Conservation (phyloP, 345 rosid genomes). For the Lepidium aucheri region DNA sequence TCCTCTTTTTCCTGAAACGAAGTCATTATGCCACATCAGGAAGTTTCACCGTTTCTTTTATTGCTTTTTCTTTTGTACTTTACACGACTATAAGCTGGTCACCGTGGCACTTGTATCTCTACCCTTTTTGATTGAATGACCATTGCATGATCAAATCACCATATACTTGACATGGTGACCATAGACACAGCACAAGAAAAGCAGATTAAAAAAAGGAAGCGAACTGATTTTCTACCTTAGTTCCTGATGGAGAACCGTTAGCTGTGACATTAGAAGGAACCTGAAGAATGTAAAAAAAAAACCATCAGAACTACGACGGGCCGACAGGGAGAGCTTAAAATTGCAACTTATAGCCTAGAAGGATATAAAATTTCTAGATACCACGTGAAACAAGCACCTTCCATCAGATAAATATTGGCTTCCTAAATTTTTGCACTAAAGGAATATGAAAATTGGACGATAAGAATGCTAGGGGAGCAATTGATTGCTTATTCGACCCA, state of each 20-base stretch:
- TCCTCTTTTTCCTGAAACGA: constrained; percentile 47
- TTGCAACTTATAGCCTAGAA: background rate
- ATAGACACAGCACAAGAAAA: background rate
- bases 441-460: background rate
- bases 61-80: background rate
- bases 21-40: constrained; percentile 13
- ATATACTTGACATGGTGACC: background rate
- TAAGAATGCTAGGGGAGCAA: background rate
- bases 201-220: background rate
- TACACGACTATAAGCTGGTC: background rate
- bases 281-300: constrained; percentile 28
- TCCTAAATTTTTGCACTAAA: background rate
- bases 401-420: background rate
- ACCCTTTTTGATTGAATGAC: background rate
- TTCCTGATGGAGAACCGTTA: constrained; percentile 35
- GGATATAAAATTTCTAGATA: background rate
- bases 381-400: background rate
- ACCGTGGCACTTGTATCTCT: background rate
- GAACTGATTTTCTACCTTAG: constrained; percentile 38
- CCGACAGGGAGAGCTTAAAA: background rate
- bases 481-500: background rate
- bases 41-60: background rate
- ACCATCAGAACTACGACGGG: background rate
- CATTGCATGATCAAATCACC: background rate
- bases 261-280: constrained; percentile 67